A percentile compares a stretch with the other conserved stretches of the same genome.
Evolutionary conservation across 2,329 filamentous ascomycete species (phyloP).

Genomic region (Annulohypoxylon truncatum): DNA sequence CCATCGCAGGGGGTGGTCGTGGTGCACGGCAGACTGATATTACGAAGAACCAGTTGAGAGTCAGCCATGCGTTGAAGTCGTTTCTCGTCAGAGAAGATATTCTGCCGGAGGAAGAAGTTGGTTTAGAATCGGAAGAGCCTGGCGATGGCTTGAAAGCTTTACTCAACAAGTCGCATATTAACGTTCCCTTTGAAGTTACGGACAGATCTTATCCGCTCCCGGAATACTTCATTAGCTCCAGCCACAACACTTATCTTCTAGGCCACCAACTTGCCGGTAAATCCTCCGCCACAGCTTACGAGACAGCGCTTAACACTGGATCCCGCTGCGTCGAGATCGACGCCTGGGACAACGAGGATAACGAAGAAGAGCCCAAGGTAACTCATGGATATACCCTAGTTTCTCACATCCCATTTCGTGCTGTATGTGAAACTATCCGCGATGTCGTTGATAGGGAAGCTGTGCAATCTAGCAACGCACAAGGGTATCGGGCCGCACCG

Average conservation of each 20-base stretch:
- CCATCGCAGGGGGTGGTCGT: conserved; percentile 70
- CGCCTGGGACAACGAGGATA: conserved; percentile 73
- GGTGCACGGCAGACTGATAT: conserved; percentile 59
- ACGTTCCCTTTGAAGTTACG: conserved; percentile 64
- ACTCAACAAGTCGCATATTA: conserved; percentile 67
- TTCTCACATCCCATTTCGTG: conserved; percentile 72
- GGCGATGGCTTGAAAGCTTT: conserved; percentile 61
- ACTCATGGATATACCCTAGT: conserved; percentile 77
- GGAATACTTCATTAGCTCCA: conserved; percentile 78
- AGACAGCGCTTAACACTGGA: conserved; percentile 70
- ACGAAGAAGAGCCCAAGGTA: conserved; percentile 73
- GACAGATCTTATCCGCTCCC: conserved; percentile 71
- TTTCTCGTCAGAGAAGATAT: conserved; percentile 66
- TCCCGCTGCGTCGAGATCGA: conserved; percentile 80
- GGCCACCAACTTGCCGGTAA: conserved; percentile 76
- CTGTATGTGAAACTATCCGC: conserved; percentile 73
- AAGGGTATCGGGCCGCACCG: conserved; percentile 61
- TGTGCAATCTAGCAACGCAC: conserved; percentile 53
- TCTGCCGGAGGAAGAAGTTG: conserved; percentile 61
- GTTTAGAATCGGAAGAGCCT: conserved; percentile 57
- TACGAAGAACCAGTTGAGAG: conserved; percentile 65
- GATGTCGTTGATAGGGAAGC: conserved; percentile 71
- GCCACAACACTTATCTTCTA: conserved; percentile 78
- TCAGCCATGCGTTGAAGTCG: conserved; percentile 68
- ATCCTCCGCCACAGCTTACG: conserved; percentile 72